Conservation (phyloP, 106 monocot genomes). For the Dactylorhiza incarnata region DNA sequence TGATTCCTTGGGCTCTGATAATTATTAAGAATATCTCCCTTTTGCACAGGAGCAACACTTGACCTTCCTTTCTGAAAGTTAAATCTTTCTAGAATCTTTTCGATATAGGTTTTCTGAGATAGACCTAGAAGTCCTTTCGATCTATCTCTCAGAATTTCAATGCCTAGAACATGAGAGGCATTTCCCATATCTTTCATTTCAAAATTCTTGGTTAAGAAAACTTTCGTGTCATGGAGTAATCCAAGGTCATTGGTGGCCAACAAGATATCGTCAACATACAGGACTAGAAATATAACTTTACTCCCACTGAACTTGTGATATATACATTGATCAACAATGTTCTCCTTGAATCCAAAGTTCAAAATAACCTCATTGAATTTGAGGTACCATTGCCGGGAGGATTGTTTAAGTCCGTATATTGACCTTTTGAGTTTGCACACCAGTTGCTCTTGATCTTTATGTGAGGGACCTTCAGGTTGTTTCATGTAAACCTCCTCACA, state of each 20-base stretch:
- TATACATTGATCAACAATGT: too few relatives aligned
- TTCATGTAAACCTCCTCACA: constrained; percentile 1
- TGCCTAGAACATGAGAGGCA: background rate
- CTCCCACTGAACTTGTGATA: background rate
- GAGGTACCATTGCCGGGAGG: background rate
- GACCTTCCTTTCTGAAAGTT: too few relatives aligned
- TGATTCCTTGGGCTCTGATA: too few relatives aligned
- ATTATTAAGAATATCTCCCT: too few relatives aligned
- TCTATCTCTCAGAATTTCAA: background rate
- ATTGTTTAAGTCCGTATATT: constrained; percentile 7
- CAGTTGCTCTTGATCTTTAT: background rate
- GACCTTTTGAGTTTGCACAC: constrained; percentile 3
- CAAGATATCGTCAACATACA: background rate
- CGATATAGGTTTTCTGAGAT: background rate
- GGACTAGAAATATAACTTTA: background rate
- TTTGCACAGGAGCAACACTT: too few relatives aligned
- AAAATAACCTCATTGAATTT: too few relatives aligned
- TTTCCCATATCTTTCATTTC: background rate
- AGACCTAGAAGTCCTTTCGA: background rate
- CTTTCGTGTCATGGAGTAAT: background rate
- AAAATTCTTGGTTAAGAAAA: background rate
- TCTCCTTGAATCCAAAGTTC: too few relatives aligned
- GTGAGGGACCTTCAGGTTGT: background rate
- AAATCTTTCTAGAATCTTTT: background rate
- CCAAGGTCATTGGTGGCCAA: background rate